Evolutionary conservation across 108 stramenopile species (phyloP), one percentile per base, ranked within the genome.

Genomic region (Skeletonema marinoi): DNA sequence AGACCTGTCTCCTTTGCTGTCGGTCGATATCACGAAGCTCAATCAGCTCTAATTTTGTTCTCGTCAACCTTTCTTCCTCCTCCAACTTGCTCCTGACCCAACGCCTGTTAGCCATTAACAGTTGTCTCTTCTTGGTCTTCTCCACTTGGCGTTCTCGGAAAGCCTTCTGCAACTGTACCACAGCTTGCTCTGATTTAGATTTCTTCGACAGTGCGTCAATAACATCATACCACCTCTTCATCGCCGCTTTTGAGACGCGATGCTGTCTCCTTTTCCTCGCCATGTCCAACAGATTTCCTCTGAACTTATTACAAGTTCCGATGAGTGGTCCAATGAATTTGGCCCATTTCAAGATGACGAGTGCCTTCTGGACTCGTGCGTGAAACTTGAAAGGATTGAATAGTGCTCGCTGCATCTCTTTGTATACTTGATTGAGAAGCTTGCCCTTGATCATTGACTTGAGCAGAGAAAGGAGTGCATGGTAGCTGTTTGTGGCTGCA

Each of bases 251-350:
- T 4, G 88, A 89, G 13, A 61, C 63, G 33, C 62, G 29, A 8
- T 72, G 77, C 75, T 90, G 91, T 42, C 66, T 65, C 17, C 67
- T 65, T 38, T 86, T 88, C 41, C 71, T 83, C 17, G 75, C 39
- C 66, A 89, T 76, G 39, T 90, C 88, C 3, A 74, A 25, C 10
- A 81, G 19, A 56, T 88, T 85, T 30, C 77, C 88, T n/a, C 77
- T 41, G 30, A 94, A 64, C 60, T 92, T 92, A 56, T 90, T 91
- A 41, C 78, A 78, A 12, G 88, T 81, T 10, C 86, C 90, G 33
- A 92, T 62, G 11, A 94, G 72, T 1, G 93, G 93, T 13, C 78
- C 84, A 3, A 87, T 41, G 68, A 90, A 94, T 66, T 90, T 92
- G 16, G 76, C 56, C 86, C 87, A 92, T 29, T 90, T 87, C 2